These are phyloP conservation scores for Pyrenophora teres DNA, from an alignment of 2,329 filamentous ascomycete species.

Conservation along the genomic window DNA sequence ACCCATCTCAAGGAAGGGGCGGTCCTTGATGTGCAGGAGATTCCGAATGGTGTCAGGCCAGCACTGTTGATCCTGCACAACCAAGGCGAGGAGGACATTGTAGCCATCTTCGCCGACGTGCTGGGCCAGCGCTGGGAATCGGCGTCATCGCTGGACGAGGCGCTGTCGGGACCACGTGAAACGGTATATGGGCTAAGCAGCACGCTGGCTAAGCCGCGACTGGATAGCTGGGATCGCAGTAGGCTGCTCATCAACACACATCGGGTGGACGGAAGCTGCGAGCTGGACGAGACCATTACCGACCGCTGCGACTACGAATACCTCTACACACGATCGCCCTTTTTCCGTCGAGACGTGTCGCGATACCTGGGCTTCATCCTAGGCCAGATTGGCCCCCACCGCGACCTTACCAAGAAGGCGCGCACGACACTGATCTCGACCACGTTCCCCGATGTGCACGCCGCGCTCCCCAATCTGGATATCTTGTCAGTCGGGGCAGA, in stretches of 20 bases:
- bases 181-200: slow-evolving; percentile 71
- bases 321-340: slow-evolving; percentile 74
- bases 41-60: slow-evolving; percentile 41
- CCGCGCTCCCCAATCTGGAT: slow-evolving; percentile 81
- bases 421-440: slow-evolving; percentile 86
- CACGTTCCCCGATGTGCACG: slow-evolving; percentile 83
- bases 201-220: slow-evolving; percentile 60
- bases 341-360: slow-evolving; percentile 75
- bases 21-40: slow-evolving; percentile 43
- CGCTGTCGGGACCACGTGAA: slow-evolving; percentile 61
- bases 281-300: slow-evolving; percentile 68
- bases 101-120: slow-evolving; percentile 76
- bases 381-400: slow-evolving; percentile 78
- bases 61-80: slow-evolving; percentile 66
- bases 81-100: slow-evolving; percentile 72
- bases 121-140: slow-evolving; percentile 73
- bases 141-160: slow-evolving; percentile 60
- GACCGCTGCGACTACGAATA: slow-evolving; percentile 82
- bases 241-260: slow-evolving; percentile 77
- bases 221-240: slow-evolving; percentile 61
- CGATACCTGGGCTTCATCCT: slow-evolving; percentile 80
- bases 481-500: slow-evolving; percentile 86
- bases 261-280: slow-evolving; percentile 66
- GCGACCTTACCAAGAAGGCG: slow-evolving; percentile 75
- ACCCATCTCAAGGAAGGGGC: slow-evolving; percentile 40